Evolutionary conservation across 768 basidiomycete species (phyloP), one percentile per base, ranked within the genome.

Genomic region (Infundibulicybe gibba): DNA sequence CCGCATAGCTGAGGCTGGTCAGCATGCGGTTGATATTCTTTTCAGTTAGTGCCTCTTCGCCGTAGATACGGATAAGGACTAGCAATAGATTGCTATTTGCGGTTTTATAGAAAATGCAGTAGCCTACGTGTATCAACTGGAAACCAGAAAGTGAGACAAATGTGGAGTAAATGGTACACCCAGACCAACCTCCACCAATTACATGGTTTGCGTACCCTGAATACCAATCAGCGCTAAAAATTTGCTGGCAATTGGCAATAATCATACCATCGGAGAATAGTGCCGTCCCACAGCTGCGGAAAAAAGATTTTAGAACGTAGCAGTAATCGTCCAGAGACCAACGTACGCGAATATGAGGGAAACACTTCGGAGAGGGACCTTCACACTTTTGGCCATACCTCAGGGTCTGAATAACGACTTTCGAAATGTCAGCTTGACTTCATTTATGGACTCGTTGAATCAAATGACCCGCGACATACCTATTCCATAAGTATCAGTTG

Each of bases 201-300:
- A 88, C 72, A 57, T 78, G 80, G 60, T 90, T 90, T 14, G 87
- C 83, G 60, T 90, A 91, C n/a, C 87, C 87, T 89, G 41, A 9
- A 32, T 44, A 17, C 43, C 44, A 32, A 15, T 38, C 42, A 37
- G 40, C 6, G 47, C 42, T 8, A 25, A 34, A 25, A 39, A 21
- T n/a, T n/a, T 3, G 11, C 32, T 40, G 32, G 21, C 11, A 5
- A n/a, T n/a, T n/a, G n/a, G n/a, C n/a, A 19, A 10, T 25, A 32
- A n/a, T n/a, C n/a, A n/a, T 8, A 25, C 25, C 25, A 8, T 25
- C 25, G 8, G 25, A 25, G 25, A 25, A 25, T 8, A 25, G 25
- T 8, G 25, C 25, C 25, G 25, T 25, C 8, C 25, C 25, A 25
- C 25, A 25, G 4, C 25, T 25, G 25, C 8, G 8, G 25, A 25